Percentiles rank a stretch among this genome's conserved stretches.
phyloP scores from a whole-genome alignment of 2,329 filamentous ascomycete genomes.

The Calonectria pauciramosa region DNA sequence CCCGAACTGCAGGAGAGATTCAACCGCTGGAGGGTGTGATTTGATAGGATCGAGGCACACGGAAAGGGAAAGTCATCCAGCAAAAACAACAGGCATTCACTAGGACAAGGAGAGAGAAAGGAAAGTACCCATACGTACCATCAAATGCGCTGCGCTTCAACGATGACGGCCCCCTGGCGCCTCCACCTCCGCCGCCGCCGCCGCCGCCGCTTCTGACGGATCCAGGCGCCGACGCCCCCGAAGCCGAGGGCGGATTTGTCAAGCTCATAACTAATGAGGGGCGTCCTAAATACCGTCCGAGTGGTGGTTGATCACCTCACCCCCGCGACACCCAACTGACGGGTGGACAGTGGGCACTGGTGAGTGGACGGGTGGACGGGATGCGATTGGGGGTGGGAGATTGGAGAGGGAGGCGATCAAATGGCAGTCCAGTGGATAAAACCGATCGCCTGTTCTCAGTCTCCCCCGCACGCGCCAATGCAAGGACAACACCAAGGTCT shows the following conservation, averaged over 20 bases:
- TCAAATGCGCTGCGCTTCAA: slow-evolving; percentile 73
- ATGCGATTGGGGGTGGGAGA: slow-evolving; percentile 23
- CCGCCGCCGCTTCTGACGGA: slow-evolving; percentile 59
- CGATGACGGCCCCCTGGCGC: slow-evolving; percentile 48
- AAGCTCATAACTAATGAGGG: slow-evolving; percentile 59
- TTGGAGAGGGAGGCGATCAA: slow-evolving; percentile 17
- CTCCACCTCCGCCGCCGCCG: slow-evolving; percentile 42
- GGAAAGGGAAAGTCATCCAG: not conserved
- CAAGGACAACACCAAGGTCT: slow-evolving; percentile 22
- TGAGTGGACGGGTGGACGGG: slow-evolving; percentile 18
- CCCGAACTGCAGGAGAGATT: slow-evolving; percentile 5
- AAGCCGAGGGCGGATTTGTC: slow-evolving; percentile 68
- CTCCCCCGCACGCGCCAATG: slow-evolving; percentile 27
- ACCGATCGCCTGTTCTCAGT: slow-evolving; percentile 21
- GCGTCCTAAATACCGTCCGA: slow-evolving; percentile 9
- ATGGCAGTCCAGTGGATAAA: slow-evolving; percentile 26
- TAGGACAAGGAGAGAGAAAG: slow-evolving; percentile 33
- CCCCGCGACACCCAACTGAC: slow-evolving; percentile 18
- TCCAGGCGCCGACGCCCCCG: slow-evolving; percentile 63
- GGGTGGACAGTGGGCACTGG: slow-evolving; percentile 24
- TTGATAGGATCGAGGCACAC: slow-evolving; percentile 1
- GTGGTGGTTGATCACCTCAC: slow-evolving; percentile 8
- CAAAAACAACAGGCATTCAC: not conserved
- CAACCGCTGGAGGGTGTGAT: slow-evolving; percentile 15
- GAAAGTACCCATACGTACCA: slow-evolving; percentile 59